These are phyloP conservation scores for Aspergillus hancockii DNA, from an alignment of 495 filamentous ascomycete genomes.

Conservation along the genomic window DNA sequence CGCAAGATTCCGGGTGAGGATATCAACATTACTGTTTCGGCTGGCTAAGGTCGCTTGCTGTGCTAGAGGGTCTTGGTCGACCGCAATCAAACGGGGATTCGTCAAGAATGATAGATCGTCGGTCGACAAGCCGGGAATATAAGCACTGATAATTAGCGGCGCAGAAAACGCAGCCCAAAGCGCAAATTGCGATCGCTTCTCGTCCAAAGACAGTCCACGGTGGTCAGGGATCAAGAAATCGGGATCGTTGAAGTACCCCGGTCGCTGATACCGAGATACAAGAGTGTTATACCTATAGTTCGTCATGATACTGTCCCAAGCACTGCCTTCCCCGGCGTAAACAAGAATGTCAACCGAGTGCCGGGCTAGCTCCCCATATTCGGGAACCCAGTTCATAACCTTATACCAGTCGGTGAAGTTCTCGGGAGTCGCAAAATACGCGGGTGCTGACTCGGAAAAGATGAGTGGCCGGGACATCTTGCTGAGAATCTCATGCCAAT, in stretches of 20 bases:
- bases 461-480: constrained; percentile 37
- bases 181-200: constrained; percentile 44
- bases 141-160: constrained; percentile 44
- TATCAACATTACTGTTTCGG: constrained; percentile 33
- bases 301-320: constrained; percentile 46
- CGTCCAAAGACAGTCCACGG: constrained; percentile 32
- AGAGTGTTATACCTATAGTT: constrained; percentile 40
- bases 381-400: constrained; percentile 42
- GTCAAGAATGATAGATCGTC: constrained; percentile 35
- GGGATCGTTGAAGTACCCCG: constrained; percentile 46
- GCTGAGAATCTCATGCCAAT: constrained; percentile 37
- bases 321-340: constrained; percentile 30
- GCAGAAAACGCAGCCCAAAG: constrained; percentile 43
- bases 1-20: constrained; percentile 31
- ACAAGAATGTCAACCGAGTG: constrained; percentile 46
- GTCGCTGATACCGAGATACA: constrained; percentile 41
- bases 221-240: constrained; percentile 47
- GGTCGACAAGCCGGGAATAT: constrained; percentile 35
- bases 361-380: constrained; percentile 39
- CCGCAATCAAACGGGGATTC: constrained; percentile 39
- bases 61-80: constrained; percentile 42
- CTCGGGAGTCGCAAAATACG: constrained; percentile 34
- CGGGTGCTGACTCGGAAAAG: constrained; percentile 45
- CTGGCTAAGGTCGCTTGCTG: constrained; percentile 43
- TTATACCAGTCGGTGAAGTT: constrained; percentile 41